Evolutionary conservation across 306 rosid genomes (phyloP).

Genomic region (Vicia faba): DNA sequence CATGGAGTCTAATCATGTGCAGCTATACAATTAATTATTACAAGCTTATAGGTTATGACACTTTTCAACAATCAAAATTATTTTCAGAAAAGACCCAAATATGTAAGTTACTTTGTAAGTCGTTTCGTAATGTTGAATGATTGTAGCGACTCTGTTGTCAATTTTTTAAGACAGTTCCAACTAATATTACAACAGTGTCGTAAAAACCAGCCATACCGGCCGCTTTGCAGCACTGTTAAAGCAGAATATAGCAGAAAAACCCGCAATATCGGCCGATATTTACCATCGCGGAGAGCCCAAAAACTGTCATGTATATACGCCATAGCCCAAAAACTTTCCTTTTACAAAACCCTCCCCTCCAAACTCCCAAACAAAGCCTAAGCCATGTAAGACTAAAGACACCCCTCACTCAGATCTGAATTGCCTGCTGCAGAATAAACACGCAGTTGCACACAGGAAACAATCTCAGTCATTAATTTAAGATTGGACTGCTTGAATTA

Average conservation of each 20-base stretch:
- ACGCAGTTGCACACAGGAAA: neutral
- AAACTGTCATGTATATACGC: too few species aligned
- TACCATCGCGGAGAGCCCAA: too few species aligned
- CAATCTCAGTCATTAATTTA: neutral
- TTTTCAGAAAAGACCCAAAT: slow-evolving; percentile 11
- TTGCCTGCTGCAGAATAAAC: too few species aligned
- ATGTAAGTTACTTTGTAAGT: slow-evolving; percentile 12
- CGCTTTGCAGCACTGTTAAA: too few species aligned
- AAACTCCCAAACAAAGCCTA: too few species aligned
- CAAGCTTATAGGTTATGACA: neutral
- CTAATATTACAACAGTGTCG: slow-evolving; percentile 11
- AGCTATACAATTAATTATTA: slow-evolving; percentile 17
- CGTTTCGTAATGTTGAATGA: neutral
- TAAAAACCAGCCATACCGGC: too few species aligned
- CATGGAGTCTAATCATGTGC: neutral
- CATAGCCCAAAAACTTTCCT: too few species aligned
- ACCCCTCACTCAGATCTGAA: too few species aligned
- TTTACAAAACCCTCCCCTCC: too few species aligned
- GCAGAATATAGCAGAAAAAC: too few species aligned
- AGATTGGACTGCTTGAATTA: neutral
- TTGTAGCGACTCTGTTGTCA: slow-evolving; percentile 21
- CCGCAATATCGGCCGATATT: too few species aligned
- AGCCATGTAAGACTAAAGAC: too few species aligned
- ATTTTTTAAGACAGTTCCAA: slow-evolving; percentile 20
- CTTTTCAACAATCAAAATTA: slow-evolving; percentile 26